Evolutionary conservation across 495 filamentous ascomycete species (phyloP).

Genomic region (Astrocystis sublimbata): DNA sequence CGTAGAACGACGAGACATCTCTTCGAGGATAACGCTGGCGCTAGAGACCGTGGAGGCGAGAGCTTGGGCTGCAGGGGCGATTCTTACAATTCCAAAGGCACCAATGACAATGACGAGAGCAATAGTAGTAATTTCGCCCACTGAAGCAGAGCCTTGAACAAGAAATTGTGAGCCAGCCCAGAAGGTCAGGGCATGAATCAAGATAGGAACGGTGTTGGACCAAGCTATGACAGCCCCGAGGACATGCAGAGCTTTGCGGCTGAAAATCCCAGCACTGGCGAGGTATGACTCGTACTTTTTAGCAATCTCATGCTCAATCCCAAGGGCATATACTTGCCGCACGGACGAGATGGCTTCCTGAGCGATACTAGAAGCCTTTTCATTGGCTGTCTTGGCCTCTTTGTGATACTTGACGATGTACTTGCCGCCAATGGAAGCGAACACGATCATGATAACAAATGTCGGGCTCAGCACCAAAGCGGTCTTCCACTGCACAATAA

Average conservation of each 20-base stretch:
- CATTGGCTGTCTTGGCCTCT: neutral
- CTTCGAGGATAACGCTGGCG: neutral
- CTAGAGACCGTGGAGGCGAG: constrained; percentile 74
- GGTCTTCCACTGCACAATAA: constrained; percentile 66
- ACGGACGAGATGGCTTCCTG: constrained; percentile 83
- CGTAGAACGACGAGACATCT: neutral
- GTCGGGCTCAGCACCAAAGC: constrained; percentile 65
- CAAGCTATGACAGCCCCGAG: constrained; percentile 68
- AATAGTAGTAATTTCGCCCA: constrained; percentile 61
- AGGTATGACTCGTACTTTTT: constrained; percentile 70
- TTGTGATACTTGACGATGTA: constrained; percentile 22
- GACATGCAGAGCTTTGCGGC: constrained; percentile 62
- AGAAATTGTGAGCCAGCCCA: constrained; percentile 78
- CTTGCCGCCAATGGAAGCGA: constrained; percentile 62
- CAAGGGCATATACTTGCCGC: constrained; percentile 76
- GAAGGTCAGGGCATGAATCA: constrained; percentile 78
- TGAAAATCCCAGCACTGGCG: constrained; percentile 62
- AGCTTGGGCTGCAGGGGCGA: constrained; percentile 70
- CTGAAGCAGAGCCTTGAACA: constrained; percentile 53
- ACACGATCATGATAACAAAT: constrained; percentile 64
- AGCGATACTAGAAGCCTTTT: neutral
- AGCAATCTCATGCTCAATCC: constrained; percentile 75
- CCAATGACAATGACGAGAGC: constrained; percentile 75
- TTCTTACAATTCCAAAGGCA: constrained; percentile 74
- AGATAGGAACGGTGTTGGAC: constrained; percentile 70